Evolutionary conservation across 2,329 filamentous ascomycete species (phyloP).

Genomic region (Phialocephala subalpina): DNA sequence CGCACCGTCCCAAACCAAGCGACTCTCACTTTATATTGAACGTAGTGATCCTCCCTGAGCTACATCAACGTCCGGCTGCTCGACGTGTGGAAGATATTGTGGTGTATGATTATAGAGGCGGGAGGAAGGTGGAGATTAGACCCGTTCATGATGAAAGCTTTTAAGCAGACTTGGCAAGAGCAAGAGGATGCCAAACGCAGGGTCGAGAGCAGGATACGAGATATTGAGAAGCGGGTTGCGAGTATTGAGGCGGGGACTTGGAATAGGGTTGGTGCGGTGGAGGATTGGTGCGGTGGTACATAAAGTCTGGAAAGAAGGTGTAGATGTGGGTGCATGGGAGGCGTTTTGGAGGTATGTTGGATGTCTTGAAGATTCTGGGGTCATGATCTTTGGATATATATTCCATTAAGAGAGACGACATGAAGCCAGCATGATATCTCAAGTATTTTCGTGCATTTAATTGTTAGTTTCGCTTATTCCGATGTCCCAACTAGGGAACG

Average conservation of each 20-base stretch:
- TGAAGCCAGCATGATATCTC: no score
- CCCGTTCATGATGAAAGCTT: slow-evolving; percentile 68
- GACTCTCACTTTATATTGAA: slow-evolving; percentile 64
- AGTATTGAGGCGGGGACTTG: slow-evolving; percentile 76
- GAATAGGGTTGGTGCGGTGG: slow-evolving; percentile 74
- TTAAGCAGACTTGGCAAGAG: slow-evolving; percentile 64
- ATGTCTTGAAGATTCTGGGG: background rate
- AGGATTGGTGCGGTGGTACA: slow-evolving; percentile 63
- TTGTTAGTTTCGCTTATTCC: no score
- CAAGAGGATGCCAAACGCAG: slow-evolving; percentile 66
- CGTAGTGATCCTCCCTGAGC: slow-evolving; percentile 77
- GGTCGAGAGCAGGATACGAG: slow-evolving; percentile 68
- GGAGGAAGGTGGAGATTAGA: slow-evolving; percentile 63
- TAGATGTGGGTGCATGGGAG: background rate
- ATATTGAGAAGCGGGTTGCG: slow-evolving; percentile 65
- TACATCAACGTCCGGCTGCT: slow-evolving; percentile 75
- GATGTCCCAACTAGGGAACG: no score
- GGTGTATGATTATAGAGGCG: slow-evolving; percentile 75
- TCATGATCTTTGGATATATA: no score
- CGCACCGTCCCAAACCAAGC: slow-evolving; percentile 34
- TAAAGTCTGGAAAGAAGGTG: background rate
- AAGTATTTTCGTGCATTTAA: no score
- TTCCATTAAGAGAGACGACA: no score
- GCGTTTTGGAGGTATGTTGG: slow-evolving; percentile 4
- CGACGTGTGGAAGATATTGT: slow-evolving; percentile 80